A percentile compares a stretch with the other conserved stretches of the same genome.
Conservation (phyloP, 441 rosid species). For the Euphorbia corollata region DNA sequence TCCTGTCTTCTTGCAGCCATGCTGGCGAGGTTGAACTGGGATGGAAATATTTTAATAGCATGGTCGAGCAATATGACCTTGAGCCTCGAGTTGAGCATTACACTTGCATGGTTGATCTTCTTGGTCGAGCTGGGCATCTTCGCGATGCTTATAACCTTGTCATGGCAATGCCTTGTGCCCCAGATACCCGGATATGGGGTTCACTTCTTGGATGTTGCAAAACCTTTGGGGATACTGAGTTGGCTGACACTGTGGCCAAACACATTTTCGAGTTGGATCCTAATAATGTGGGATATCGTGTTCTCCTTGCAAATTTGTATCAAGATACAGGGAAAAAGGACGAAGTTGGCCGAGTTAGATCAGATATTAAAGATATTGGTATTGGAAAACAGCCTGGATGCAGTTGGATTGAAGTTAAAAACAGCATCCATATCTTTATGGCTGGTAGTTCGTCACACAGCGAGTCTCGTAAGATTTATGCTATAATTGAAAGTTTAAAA, state of each 20-base stretch:
- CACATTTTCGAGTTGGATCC: conserved; percentile 10
- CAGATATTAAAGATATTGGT: conserved; percentile 4
- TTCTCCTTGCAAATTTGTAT: conserved; percentile 10
- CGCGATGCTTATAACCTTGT: background rate
- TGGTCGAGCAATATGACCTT: conserved; percentile 28
- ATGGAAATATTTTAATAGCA: conserved; percentile 38
- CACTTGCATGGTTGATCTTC: conserved; percentile 7
- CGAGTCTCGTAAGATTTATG: background rate
- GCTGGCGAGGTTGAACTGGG: conserved; percentile 55
- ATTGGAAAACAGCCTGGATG: conserved; percentile 9
- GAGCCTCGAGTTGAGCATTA: conserved; percentile 3
- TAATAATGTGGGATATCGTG: background rate
- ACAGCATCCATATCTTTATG: conserved; percentile 11
- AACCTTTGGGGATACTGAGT: background rate
- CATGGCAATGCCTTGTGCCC: conserved; percentile 4
- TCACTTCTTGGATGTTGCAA: conserved; percentile 8
- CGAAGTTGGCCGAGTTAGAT: conserved; percentile 4
- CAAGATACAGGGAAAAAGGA: conserved; percentile 8
- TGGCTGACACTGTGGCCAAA: conserved; percentile 9
- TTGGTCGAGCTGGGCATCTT: conserved; percentile 1
- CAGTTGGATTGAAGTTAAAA: conserved; percentile 15
- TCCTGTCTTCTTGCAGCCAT: conserved; percentile 60
- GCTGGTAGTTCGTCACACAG: background rate
- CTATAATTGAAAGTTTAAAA: conserved; percentile 7
- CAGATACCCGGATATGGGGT: background rate